phyloP scores from a whole-genome alignment of 2,329 filamentous ascomycete genomes.

The Hymenoscyphus repandus region DNA sequence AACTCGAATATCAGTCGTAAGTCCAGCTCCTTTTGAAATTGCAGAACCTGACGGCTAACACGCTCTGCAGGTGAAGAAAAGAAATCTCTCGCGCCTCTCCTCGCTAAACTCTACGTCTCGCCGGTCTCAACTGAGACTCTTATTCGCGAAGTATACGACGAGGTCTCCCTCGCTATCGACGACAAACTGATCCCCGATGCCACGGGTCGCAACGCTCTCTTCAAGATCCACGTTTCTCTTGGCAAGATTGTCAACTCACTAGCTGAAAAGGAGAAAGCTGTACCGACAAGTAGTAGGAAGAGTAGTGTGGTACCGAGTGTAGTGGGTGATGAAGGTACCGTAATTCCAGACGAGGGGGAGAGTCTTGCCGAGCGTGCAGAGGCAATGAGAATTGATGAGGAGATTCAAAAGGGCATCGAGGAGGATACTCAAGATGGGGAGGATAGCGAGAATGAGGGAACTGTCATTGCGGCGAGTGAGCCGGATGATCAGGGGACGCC shows the following conservation, averaged over 20 bases:
- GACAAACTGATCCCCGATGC: conserved; percentile 54
- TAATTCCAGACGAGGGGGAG: conserved; percentile 26
- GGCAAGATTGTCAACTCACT: conserved; percentile 63
- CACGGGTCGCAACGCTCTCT: conserved; percentile 57
- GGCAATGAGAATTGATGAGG: conserved; percentile 15
- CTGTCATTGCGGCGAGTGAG: conserved; percentile 8
- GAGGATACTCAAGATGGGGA: conserved; percentile 32
- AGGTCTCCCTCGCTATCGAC: conserved; percentile 58
- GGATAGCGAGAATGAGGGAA: conserved; percentile 16
- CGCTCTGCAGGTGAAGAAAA: conserved; percentile 71
- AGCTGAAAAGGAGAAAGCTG: conserved; percentile 36
- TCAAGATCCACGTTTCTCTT: conserved; percentile 62
- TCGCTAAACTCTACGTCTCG: conserved; percentile 78
- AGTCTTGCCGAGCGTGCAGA: conserved; percentile 23
- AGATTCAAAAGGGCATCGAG: conserved; percentile 38
- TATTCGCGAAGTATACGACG: conserved; percentile 51
- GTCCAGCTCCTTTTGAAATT: conserved; percentile 28
- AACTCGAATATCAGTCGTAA: conserved; percentile 62
- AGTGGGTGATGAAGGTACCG: conserved; percentile 34
- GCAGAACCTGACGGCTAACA: conserved; percentile 28
- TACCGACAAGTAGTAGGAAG: conserved; percentile 20
- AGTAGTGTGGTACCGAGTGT: conserved; percentile 29
- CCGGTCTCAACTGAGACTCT: conserved; percentile 57
- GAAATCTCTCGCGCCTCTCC: conserved; percentile 70
- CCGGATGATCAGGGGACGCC: conserved; percentile 7